phyloP scores from a whole-genome alignment of 2,329 filamentous ascomycete genomes.

The Penicillium sp. region DNA sequence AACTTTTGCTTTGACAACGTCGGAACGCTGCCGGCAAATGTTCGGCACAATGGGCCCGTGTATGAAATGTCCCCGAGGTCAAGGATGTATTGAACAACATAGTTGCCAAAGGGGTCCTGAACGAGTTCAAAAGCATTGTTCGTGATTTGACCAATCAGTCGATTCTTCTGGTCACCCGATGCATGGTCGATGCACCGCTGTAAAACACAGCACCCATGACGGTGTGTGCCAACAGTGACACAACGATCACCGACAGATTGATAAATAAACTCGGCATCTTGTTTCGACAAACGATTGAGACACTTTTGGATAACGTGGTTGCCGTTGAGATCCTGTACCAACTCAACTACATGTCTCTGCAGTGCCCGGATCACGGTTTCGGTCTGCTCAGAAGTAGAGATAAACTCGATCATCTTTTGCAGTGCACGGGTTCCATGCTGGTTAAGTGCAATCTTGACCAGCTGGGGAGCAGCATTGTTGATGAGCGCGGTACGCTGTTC shows the following conservation, averaged over 20 bases:
- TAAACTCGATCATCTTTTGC: slow-evolving; percentile 99
- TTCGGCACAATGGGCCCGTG: slow-evolving; percentile 83
- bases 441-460: slow-evolving; percentile 93
- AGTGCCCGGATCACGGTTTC: slow-evolving; percentile 86
- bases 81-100: slow-evolving; percentile 98
- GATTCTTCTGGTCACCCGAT: slow-evolving; percentile 82
- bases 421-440: slow-evolving; percentile 95
- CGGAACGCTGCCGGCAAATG: slow-evolving; percentile 74
- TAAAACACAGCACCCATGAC: slow-evolving; percentile 95
- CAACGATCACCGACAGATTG: slow-evolving; percentile 87
- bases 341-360: slow-evolving; percentile 80
- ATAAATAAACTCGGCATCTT: slow-evolving; percentile 94
- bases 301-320: slow-evolving; percentile 99
- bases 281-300: slow-evolving; percentile 84
- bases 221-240: slow-evolving; percentile 90
- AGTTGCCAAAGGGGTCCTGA: slow-evolving; percentile 97
- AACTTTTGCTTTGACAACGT: slow-evolving; percentile 93
- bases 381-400: slow-evolving; percentile 83
- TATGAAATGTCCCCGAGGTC: slow-evolving; percentile 87
- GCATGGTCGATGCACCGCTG: slow-evolving; percentile 99
- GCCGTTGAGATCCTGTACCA: slow-evolving; percentile 96
- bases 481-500: slow-evolving; percentile 93
- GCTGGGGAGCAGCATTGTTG: slow-evolving; percentile 81
- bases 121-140: slow-evolving; percentile 85
- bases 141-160: slow-evolving; percentile 85